Percentiles rank a stretch among this genome's conserved stretches.
Evolutionary conservation across 768 basidiomycete genomes (phyloP).

Genomic region (Holtermanniella nyarrowii): DNA sequence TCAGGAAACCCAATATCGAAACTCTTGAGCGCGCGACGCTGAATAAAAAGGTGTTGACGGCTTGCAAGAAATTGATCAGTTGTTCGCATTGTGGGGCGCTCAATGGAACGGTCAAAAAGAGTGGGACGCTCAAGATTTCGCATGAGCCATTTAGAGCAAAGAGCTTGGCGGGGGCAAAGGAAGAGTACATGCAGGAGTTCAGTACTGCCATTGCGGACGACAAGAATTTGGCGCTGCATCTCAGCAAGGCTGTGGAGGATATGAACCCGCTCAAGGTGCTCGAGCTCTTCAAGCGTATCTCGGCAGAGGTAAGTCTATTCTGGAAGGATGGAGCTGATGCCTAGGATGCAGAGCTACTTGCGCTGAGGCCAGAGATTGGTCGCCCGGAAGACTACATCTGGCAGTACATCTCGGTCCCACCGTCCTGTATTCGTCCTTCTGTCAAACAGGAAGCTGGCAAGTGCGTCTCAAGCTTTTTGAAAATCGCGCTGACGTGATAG

Average conservation of each 20-base stretch:
- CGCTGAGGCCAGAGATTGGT: constrained; percentile 75
- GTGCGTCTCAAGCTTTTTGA: constrained; percentile 20
- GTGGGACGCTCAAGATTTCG: constrained; percentile 77
- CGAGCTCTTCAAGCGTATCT: constrained; percentile 82
- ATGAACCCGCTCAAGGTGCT: constrained; percentile 87
- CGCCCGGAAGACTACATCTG: constrained; percentile 95
- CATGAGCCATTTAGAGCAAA: constrained; percentile 96
- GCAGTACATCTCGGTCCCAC: constrained; percentile 98
- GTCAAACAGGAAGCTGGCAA: constrained; percentile 91
- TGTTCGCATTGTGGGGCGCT: constrained; percentile 88
- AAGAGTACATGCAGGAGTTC: constrained; percentile 76
- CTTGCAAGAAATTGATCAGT: constrained; percentile 79
- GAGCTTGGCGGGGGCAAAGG: constrained; percentile 72
- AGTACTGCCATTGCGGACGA: constrained; percentile 69
- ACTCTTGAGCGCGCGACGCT: constrained; percentile 77
- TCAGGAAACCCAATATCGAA: constrained; percentile 80
- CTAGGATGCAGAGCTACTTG: constrained; percentile 95
- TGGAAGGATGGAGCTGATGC: constrained; percentile 1
- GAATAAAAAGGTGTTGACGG: constrained; percentile 71
- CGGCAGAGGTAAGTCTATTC: constrained; percentile 59
- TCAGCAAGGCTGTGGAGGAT: constrained; percentile 86
- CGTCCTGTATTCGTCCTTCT: constrained; percentile 92
- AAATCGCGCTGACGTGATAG: constrained; percentile 42
- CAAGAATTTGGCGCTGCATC: constrained; percentile 70
- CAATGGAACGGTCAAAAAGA: constrained; percentile 95